A percentile compares a stretch with the other conserved stretches of the same genome.
Evolutionary conservation across 2,329 filamentous ascomycete species (phyloP).

Genomic region (Annulohypoxylon truncatum): DNA sequence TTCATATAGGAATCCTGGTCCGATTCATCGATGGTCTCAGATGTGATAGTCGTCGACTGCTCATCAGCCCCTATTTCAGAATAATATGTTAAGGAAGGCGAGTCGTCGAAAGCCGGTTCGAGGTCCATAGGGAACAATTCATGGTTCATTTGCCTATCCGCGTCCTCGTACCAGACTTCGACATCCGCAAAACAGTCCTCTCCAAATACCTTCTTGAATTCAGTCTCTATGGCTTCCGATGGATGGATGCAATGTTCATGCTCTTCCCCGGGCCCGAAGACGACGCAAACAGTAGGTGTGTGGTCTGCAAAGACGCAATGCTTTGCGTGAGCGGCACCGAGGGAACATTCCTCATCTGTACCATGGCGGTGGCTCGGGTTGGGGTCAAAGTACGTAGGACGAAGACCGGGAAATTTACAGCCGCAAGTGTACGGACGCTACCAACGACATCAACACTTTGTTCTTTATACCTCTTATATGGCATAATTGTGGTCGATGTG

Average conservation of each 20-base stretch:
- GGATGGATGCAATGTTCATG: conserved; percentile 31
- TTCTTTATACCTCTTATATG: not conserved
- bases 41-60: not conserved
- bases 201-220: not conserved
- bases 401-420: conserved; percentile 37
- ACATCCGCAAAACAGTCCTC: not conserved
- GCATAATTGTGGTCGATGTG: not conserved
- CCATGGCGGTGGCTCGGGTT: conserved; percentile 40
- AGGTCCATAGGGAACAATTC: not conserved
- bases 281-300: conserved; percentile 37
- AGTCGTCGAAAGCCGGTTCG: not conserved
- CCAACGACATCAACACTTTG: conserved; percentile 13
- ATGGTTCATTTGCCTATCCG: not conserved
- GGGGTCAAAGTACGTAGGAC: conserved; percentile 37
- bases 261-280: conserved; percentile 18
- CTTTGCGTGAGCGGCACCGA: conserved; percentile 34
- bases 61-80: not conserved
- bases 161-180: not conserved
- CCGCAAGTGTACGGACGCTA: conserved; percentile 34
- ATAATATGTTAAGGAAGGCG: not conserved
- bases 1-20: not conserved
- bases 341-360: conserved; percentile 38
- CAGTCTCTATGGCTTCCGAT: not conserved
- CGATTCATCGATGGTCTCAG: not conserved
- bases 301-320: conserved; percentile 45